A percentile compares a stretch with the other conserved stretches of the same genome.
phyloP scores from a whole-genome alignment of 805 yeast genomes.

The Ogataea philodendri region DNA sequence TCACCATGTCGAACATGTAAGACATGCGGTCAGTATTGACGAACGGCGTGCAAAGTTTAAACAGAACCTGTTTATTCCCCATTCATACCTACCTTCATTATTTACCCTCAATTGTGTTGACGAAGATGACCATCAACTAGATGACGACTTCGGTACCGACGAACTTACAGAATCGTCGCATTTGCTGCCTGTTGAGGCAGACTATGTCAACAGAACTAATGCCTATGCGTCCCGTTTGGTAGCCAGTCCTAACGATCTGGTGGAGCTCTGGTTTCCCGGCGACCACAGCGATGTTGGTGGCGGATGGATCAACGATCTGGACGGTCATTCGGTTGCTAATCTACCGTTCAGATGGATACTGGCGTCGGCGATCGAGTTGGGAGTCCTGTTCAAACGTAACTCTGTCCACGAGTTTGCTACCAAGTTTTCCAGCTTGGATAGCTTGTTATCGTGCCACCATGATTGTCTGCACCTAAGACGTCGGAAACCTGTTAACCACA shows the following conservation, averaged over 20 bases:
- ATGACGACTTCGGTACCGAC: neutral
- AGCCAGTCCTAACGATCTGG: conserved; percentile 33
- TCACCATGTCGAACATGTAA: conserved; percentile 51
- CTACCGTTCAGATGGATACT: conserved; percentile 62
- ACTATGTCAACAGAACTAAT: conserved; percentile 20
- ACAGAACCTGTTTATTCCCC: conserved; percentile 51
- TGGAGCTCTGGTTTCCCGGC: conserved; percentile 68
- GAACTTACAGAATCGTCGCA: conserved; percentile 1
- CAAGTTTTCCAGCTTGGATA: conserved; percentile 39
- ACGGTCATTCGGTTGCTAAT: conserved; percentile 47
- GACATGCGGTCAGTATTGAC: conserved; percentile 68
- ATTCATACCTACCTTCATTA: conserved; percentile 35
- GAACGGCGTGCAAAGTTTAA: conserved; percentile 65
- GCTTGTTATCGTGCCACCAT: conserved; percentile 50
- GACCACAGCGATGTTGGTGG: conserved; percentile 72
- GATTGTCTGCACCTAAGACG: conserved; percentile 42
- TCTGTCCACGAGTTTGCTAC: conserved; percentile 40
- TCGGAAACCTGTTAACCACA: conserved; percentile 19
- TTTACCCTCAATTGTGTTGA: conserved; percentile 15
- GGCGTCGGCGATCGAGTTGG: conserved; percentile 49
- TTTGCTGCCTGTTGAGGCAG: conserved; percentile 7
- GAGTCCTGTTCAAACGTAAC: conserved; percentile 45
- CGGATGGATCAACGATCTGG: conserved; percentile 51
- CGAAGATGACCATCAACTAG: conserved; percentile 8
- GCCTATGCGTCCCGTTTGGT: conserved; percentile 18